These are phyloP conservation scores for Eutrema japonicum DNA, from an alignment of 345 rosid genomes.

Conservation along the genomic window DNA sequence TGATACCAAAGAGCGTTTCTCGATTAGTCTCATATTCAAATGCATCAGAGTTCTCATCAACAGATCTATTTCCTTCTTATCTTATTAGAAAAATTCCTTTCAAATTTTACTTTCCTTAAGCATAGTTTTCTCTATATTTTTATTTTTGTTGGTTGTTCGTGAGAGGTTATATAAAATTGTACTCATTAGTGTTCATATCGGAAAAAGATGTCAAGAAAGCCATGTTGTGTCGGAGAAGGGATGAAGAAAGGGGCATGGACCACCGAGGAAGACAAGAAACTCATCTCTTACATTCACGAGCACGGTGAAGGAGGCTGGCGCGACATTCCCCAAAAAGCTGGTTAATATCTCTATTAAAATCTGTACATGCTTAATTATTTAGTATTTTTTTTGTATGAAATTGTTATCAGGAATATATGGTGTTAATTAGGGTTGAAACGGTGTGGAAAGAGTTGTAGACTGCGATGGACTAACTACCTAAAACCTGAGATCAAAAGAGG, in stretches of 20 bases:
- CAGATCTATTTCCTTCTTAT: slow-evolving; percentile 40
- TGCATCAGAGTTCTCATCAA: slow-evolving; percentile 46
- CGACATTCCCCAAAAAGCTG: slow-evolving; percentile 44
- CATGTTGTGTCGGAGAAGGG: slow-evolving; percentile 45
- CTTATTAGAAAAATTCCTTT: background rate
- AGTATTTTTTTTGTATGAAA: background rate
- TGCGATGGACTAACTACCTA: slow-evolving; percentile 53
- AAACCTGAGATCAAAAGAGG: slow-evolving; percentile 55
- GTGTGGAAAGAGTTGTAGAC: slow-evolving; percentile 58
- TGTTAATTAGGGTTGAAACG: slow-evolving; percentile 46
- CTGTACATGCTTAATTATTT: background rate
- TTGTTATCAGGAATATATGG: background rate
- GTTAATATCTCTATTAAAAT: slow-evolving; percentile 1
- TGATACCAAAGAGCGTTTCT: slow-evolving; percentile 37
- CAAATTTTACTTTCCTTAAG: background rate
- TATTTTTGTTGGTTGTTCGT: slow-evolving; percentile 1
- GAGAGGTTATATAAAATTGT: slow-evolving; percentile 22
- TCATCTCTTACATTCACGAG: slow-evolving; percentile 41
- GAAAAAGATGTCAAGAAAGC: slow-evolving; percentile 43
- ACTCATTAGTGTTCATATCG: background rate
- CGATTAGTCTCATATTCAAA: slow-evolving; percentile 41
- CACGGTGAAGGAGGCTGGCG: slow-evolving; percentile 49
- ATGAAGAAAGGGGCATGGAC: slow-evolving; percentile 49
- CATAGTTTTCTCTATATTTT: background rate
- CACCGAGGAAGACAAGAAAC: slow-evolving; percentile 42